Conservation (phyloP, 352 stramenopile species). For the Albugo candida region DNA sequence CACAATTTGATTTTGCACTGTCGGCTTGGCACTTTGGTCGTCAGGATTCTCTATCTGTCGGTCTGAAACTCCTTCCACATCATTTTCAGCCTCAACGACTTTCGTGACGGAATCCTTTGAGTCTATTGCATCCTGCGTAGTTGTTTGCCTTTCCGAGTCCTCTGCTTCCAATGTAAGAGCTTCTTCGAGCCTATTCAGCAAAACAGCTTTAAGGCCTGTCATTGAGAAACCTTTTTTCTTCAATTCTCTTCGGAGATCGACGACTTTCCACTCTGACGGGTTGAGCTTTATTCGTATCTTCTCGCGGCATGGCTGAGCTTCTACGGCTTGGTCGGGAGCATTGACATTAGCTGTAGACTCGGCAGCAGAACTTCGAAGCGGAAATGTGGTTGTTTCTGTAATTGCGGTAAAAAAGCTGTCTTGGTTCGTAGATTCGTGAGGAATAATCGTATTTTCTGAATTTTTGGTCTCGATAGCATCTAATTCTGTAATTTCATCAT, state of each 20-base stretch:
- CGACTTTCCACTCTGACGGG: conserved; percentile 8
- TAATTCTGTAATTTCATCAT: no score
- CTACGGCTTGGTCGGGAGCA: no score
- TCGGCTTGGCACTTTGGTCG: conserved; percentile 1
- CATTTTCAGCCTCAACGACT: neutral
- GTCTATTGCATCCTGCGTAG: conserved; percentile 1
- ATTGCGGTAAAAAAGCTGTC: no score
- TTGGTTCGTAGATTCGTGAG: no score
- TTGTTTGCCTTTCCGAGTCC: conserved; percentile 8
- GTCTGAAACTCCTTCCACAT: neutral
- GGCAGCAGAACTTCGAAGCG: no score
- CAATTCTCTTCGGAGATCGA: conserved; percentile 33
- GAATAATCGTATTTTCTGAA: no score
- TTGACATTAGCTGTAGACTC: no score
- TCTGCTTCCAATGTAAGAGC: conserved; percentile 8
- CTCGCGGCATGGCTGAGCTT: no score
- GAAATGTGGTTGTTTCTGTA: no score
- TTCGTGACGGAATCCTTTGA: neutral
- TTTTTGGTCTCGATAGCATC: no score
- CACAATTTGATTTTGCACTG: conserved; percentile 5
- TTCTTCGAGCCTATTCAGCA: conserved; percentile 26
- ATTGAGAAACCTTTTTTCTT: conserved; percentile 33
- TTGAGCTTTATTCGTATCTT: no score
- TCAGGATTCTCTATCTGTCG: conserved; percentile 11
- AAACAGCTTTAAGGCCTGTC: conserved; percentile 27